phyloP scores from a whole-genome alignment of 2,329 filamentous ascomycete genomes.

The Chaetomium globosum region DNA sequence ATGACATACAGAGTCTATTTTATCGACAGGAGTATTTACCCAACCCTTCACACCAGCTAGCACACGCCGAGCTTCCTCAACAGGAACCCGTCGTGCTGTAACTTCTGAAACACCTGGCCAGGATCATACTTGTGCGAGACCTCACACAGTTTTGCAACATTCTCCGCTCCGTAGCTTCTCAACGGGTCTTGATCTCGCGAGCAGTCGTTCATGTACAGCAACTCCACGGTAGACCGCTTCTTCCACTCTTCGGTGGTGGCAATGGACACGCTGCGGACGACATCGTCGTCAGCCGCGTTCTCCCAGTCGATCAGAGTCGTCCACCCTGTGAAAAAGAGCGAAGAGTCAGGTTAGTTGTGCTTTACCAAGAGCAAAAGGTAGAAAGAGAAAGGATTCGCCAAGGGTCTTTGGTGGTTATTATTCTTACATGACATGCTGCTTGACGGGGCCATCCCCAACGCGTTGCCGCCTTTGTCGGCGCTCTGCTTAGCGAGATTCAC shows the following conservation, averaged over 20 bases:
- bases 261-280: slow-evolving; percentile 1
- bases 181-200: slow-evolving; percentile 33
- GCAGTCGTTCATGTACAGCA: slow-evolving; percentile 8
- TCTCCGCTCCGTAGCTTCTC: slow-evolving; percentile 41
- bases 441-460: not conserved
- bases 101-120: not conserved
- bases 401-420: too few relatives aligned
- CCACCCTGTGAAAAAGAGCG: not conserved
- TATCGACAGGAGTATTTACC: too few relatives aligned
- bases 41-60: too few relatives aligned
- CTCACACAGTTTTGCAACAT: slow-evolving; percentile 20
- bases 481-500: not conserved
- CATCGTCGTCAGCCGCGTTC: not conserved
- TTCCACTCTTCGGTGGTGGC: slow-evolving; percentile 9
- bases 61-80: not conserved
- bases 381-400: too few relatives aligned
- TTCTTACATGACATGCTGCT: too few relatives aligned
- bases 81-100: not conserved
- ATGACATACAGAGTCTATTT: too few relatives aligned
- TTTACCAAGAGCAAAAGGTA: too few relatives aligned
- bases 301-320: not conserved
- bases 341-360: too few relatives aligned
- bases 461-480: not conserved
- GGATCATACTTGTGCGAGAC: slow-evolving; percentile 1
- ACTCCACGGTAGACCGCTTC: not conserved